Base-by-base conservation (phyloP, 371 early-diverging fungal genomes). In the Mortierella sp. region DNA sequence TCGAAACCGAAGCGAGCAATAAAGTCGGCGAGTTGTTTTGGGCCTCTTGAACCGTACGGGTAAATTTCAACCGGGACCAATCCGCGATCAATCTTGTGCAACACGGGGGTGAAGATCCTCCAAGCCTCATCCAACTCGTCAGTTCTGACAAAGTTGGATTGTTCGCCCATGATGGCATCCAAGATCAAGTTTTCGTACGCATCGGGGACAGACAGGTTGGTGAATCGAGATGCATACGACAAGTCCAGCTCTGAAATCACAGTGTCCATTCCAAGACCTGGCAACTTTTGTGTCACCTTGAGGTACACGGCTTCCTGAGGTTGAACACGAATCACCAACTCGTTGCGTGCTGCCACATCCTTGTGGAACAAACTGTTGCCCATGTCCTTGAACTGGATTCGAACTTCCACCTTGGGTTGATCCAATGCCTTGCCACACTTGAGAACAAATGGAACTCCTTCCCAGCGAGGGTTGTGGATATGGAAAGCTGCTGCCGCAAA, bases 51-150 rank as follows among this genome's bases (percentile, higher is more conserved):
- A 5, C 97, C 97, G 78, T 91, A 96, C 28, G 80, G 77, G 73
- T 97, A 97, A 13, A 82, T 83, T 57, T 89, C 80, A 8, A 95
- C 93, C 61, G 85, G 64, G 40, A 94, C 81, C 57, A 16, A 71
- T 50, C 62, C 80, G 48, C 74, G 45, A 48, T 97, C 97, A 70
- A 97, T 93, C 80, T 90, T 79, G 81, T 96, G 94, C 60, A 97
- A 79, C 22, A 96, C 80, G 2, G 97, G 97, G 0, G 97, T 97
- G 79, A 97, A 96, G 57, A 97, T 95, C 61, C 88, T 87, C 97
- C 97, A 97, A 5, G 97, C 96, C 46, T 89, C 93, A 47, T 94
- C 93, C 47, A 97, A 81, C 83, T 97, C 97, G 72, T 97, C 97
- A 66, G 88, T 90, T 50, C 97, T 90, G 22, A 97, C 96, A 89